These are phyloP conservation scores for Colletotrichum noveboracense DNA, from an alignment of 2,329 filamentous ascomycete species.

Conservation along the genomic window DNA sequence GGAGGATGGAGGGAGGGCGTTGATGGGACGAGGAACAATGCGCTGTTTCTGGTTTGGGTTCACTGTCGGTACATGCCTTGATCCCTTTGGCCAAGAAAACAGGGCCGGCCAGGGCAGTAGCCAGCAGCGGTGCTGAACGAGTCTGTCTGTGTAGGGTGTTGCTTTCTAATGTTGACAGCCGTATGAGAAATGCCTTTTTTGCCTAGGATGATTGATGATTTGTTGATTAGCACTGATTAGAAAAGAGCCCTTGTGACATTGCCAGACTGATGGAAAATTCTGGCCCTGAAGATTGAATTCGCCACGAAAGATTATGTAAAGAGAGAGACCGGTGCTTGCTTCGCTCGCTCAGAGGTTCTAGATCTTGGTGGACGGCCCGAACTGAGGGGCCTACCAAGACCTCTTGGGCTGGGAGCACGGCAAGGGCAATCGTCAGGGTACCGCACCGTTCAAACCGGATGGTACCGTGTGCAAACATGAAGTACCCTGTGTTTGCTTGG, in stretches of 20 bases:
- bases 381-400: constrained; percentile 14
- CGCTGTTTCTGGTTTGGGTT: constrained; percentile 20
- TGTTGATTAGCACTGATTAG: background rate
- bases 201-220: background rate
- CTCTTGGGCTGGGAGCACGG: background rate
- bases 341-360: constrained; percentile 10
- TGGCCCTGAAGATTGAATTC: background rate
- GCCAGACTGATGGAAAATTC: background rate
- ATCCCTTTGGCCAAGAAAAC: constrained; percentile 1
- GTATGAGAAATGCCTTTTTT: background rate
- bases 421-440: background rate
- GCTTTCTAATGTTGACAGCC: background rate
- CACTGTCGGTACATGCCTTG: background rate
- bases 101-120: background rate
- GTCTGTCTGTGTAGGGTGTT: background rate
- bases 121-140: background rate
- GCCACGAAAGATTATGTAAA: constrained; percentile 20
- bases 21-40: constrained; percentile 21
- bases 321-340: background rate
- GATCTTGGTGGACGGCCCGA: constrained; percentile 9
- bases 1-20: background rate
- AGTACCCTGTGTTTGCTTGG: background rate
- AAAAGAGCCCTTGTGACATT: background rate
- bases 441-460: background rate
- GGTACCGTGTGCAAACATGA: background rate